These are phyloP conservation scores for Sanghuangporus sanghuang DNA, from an alignment of 1,284 basidiomycete species.

Conservation along the genomic window DNA sequence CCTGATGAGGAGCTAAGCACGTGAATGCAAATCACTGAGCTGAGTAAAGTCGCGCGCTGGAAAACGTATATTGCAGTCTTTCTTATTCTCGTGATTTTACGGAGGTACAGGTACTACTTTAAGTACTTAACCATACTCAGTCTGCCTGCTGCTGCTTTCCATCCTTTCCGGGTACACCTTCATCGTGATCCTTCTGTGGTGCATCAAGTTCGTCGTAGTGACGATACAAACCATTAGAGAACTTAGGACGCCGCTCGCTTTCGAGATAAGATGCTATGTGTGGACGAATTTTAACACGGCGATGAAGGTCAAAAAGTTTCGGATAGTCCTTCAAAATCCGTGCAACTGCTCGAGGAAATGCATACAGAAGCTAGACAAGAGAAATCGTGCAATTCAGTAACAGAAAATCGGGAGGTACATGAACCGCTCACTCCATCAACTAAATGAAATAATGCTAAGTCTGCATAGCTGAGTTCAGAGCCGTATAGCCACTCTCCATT, in stretches of 20 bases:
- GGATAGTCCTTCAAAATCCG: constrained; percentile 30
- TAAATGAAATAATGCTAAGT: constrained; percentile 42
- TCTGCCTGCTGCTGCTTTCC: constrained; percentile 1
- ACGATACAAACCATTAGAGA: constrained; percentile 39
- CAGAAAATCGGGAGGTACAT: constrained; percentile 12
- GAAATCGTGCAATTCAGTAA: neutral
- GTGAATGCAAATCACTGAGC: no score
- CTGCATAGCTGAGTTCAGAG: constrained; percentile 38
- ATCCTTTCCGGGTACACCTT: neutral
- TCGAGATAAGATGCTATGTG: constrained; percentile 39
- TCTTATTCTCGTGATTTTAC: neutral
- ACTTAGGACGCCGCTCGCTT: constrained; percentile 34
- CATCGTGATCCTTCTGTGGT: constrained; percentile 1
- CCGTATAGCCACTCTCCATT: constrained; percentile 32
- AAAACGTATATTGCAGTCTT: neutral
- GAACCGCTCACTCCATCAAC: constrained; percentile 24
- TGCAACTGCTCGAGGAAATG: constrained; percentile 39
- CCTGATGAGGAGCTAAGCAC: no score
- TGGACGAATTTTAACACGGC: constrained; percentile 29
- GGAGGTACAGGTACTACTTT: neutral
- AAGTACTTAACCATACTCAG: neutral
- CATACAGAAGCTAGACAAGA: constrained; percentile 32
- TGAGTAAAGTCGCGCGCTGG: no score
- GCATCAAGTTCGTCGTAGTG: constrained; percentile 44
- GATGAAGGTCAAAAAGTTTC: constrained; percentile 29